A percentile compares a stretch with the other conserved stretches of the same genome.
These are phyloP conservation scores for Agaricus sinodeliciosus DNA, from an alignment of 768 basidiomycete species.

Conservation along the genomic window DNA sequence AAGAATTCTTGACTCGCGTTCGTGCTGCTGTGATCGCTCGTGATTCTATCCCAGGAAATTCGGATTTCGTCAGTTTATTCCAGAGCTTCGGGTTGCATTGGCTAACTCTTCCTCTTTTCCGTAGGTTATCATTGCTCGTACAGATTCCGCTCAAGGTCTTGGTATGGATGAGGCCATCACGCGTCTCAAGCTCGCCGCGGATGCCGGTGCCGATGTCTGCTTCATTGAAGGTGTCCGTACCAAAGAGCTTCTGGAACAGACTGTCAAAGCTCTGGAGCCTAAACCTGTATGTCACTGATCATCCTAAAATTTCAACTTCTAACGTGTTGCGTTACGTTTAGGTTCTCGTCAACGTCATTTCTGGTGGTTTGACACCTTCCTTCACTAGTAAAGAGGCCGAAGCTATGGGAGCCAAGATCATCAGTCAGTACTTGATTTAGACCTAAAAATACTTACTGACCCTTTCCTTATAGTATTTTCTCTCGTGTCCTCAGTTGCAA, in stretches of 20 bases:
- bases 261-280: conserved; percentile 62
- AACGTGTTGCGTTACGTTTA: conserved; percentile 13
- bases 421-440: conserved; percentile 43
- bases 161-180: conserved; percentile 72
- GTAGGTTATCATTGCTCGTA: conserved; percentile 67
- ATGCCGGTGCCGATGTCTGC: conserved; percentile 72
- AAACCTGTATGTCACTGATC: conserved; percentile 45
- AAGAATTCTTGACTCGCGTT: conserved; percentile 68
- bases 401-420: conserved; percentile 65
- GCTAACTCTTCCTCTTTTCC: not conserved
- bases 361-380: conserved; percentile 69
- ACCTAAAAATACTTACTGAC: not conserved
- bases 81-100: not conserved
- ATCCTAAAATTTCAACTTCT: not conserved
- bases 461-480: conserved; percentile 51
- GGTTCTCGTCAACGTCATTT: conserved; percentile 76
- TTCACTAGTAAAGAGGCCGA: conserved; percentile 69
- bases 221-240: conserved; percentile 78
- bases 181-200: conserved; percentile 63
- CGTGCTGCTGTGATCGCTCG: conserved; percentile 74
- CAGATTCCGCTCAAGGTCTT: conserved; percentile 71
- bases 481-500: conserved; percentile 68
- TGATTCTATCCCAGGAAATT: conserved; percentile 66
- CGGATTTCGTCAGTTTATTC: conserved; percentile 50
- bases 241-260: conserved; percentile 53